Evolutionary conservation across 164 flowering plant species (phyloP), one percentile per base, ranked within the genome.

Genomic region (Stephania cephalantha): DNA sequence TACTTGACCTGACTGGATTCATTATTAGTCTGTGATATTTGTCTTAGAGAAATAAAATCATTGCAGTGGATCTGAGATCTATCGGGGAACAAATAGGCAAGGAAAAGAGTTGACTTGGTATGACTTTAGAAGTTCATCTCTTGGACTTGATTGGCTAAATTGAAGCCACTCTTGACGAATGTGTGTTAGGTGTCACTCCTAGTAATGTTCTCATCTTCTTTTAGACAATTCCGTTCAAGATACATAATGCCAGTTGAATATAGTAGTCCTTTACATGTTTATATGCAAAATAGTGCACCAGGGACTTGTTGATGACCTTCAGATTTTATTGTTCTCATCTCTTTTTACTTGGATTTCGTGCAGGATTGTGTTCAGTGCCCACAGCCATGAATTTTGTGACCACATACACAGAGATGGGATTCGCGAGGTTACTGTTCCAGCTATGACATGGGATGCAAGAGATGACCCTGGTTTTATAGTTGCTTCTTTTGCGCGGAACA

Each of bases 331-430:
- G 55, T 50, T 50, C 55, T 50, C 55, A 50, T 50, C 15, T 50
- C 11, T 50, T n/a, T 11, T 11, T 71, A 22, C 42, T 25, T 71
- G 73, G 17, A 22, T 68, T 31, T 2, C 31, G 68, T 79, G 78
- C 89, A 90, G 95, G 86, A 84, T 89, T 11, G 66, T 90, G 46
- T 90, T 90, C 79, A 89, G 91, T 82, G 91, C 88, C 30, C 92
- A 89, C 78, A 79, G 81, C 46, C 84, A 84, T 73, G 79, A 79
- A 46, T 89, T 89, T 74, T 80, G 79, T 74, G 83, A 84, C 53
- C 81, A 83, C 73, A 75, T 74, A 7, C 91, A 90, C 77, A 55
- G 63, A 15, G 92, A 89, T 79, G 89, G 92, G 55, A 89, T 88
- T 1, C 91, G 85, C 10, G 92, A 90, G 78, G 82, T 90, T 10